Evolutionary conservation across 176 grass and related monocot species (phyloP).

Genomic region (Ensete ventricosum): DNA sequence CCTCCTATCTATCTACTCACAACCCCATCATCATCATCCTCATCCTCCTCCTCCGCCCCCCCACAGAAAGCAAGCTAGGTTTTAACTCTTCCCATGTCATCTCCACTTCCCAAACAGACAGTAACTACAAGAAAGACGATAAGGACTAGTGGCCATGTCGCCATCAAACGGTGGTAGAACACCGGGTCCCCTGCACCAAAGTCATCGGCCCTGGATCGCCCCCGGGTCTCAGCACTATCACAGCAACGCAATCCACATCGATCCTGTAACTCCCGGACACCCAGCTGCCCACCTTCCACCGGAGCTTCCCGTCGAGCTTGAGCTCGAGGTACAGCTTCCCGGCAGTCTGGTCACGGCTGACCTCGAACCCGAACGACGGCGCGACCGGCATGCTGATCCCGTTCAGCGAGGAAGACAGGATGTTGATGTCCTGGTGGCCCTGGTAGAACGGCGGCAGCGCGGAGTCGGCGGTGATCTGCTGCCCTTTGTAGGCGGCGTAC

Average conservation of each 20-base stretch:
- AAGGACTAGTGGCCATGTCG: too few species aligned
- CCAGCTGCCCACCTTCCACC: conserved; percentile 65
- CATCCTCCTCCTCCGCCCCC: too few species aligned
- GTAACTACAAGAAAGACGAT: too few species aligned
- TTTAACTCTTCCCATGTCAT: too few species aligned
- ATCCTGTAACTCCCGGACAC: conserved; percentile 44
- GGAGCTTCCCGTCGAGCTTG: conserved; percentile 43
- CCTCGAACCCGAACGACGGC: neutral
- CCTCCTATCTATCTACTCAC: too few species aligned
- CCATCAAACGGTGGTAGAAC: conserved; percentile 19
- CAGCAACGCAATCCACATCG: conserved; percentile 44
- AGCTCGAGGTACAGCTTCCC: conserved; percentile 29
- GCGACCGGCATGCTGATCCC: conserved; percentile 14
- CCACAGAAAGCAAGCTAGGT: too few species aligned
- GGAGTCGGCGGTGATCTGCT: conserved; percentile 26
- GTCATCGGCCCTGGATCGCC: neutral
- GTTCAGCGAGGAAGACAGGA: conserved; percentile 28
- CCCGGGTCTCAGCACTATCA: neutral
- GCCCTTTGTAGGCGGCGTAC: conserved; percentile 41
- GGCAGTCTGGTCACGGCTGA: conserved; percentile 9
- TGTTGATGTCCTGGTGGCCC: conserved; percentile 26
- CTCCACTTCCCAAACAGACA: too few species aligned
- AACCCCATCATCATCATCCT: too few species aligned
- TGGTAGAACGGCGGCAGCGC: conserved; percentile 39
- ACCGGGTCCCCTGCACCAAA: conserved; percentile 15